phyloP scores from a whole-genome alignment of 1,139 yeast genomes.

The Nakaseomyces kungkrabaensis region DNA sequence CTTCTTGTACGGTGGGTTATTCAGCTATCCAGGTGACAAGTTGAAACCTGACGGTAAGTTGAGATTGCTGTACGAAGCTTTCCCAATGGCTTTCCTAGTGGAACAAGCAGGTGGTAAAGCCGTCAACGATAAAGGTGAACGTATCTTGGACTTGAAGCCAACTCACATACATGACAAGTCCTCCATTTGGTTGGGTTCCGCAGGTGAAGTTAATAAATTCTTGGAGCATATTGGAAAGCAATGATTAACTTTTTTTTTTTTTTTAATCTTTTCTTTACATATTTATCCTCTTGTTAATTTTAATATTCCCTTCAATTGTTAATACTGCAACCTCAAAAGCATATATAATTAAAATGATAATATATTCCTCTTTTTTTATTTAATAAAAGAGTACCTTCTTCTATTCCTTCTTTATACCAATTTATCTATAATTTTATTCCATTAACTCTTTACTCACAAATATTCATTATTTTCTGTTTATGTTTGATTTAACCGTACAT shows the following conservation, averaged over 20 bases:
- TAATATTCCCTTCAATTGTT: background rate
- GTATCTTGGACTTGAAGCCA: constrained; percentile 79
- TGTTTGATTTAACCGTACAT: constrained; percentile 23
- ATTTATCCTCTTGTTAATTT: background rate
- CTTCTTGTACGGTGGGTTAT: constrained; percentile 85
- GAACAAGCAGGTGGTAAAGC: constrained; percentile 97
- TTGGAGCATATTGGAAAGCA: constrained; percentile 27
- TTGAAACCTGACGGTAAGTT: constrained; percentile 87
- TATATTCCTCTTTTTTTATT: too few species aligned
- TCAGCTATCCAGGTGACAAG: constrained; percentile 87
- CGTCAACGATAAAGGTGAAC: constrained; percentile 79
- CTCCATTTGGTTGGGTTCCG: constrained; percentile 93
- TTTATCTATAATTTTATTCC: too few species aligned
- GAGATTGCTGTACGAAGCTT: constrained; percentile 87
- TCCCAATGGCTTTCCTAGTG: constrained; percentile 94
- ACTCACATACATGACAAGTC: constrained; percentile 85
- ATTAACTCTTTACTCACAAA: too few species aligned
- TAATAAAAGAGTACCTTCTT: too few species aligned
- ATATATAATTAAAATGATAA: too few species aligned
- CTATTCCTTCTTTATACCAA: too few species aligned
- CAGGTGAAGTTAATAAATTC: constrained; percentile 67
- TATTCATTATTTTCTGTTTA: too few species aligned
- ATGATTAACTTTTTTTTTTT: background rate
- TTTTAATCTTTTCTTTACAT: background rate
- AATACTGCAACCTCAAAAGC: too few species aligned